Evolutionary conservation across 2,329 filamentous ascomycete species (phyloP).

Genomic region (Botryotinia convoluta): DNA sequence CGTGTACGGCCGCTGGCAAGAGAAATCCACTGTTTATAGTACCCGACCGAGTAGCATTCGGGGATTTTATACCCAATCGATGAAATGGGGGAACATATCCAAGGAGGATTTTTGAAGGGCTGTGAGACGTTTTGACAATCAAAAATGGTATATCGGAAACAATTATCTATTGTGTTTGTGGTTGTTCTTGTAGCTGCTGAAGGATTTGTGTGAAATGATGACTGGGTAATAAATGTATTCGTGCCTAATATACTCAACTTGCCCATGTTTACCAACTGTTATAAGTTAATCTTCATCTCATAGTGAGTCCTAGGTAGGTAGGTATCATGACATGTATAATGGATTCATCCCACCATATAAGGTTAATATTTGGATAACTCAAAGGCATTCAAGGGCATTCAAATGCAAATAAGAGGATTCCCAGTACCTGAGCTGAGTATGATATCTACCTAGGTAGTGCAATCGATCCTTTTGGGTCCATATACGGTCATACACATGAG

Average conservation of each 20-base stretch:
- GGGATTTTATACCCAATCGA: slow-evolving; percentile 12
- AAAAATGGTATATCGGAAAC: background rate
- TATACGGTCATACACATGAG: background rate
- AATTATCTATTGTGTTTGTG: background rate
- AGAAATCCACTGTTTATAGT: slow-evolving; percentile 4
- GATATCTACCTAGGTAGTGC: background rate
- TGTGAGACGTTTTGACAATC: background rate
- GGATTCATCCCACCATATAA: background rate
- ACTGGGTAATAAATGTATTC: background rate
- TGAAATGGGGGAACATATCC: slow-evolving; percentile 1
- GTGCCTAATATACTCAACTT: background rate
- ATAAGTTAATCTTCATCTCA: background rate
- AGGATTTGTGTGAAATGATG: background rate
- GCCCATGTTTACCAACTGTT: background rate
- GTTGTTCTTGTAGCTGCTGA: background rate
- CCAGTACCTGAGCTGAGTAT: background rate
- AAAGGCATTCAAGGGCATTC: background rate
- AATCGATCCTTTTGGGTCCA: background rate
- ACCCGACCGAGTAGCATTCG: slow-evolving; percentile 10
- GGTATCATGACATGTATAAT: background rate
- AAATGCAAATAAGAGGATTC: background rate
- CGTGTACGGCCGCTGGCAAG: slow-evolving; percentile 17
- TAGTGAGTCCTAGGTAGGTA: background rate
- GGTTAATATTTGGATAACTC: background rate
- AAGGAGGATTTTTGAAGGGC: background rate